A percentile compares a stretch with the other conserved stretches of the same genome.
Evolutionary conservation across 1,139 yeast genomes (phyloP).

Genomic region (Saccharomyces uvarum): DNA sequence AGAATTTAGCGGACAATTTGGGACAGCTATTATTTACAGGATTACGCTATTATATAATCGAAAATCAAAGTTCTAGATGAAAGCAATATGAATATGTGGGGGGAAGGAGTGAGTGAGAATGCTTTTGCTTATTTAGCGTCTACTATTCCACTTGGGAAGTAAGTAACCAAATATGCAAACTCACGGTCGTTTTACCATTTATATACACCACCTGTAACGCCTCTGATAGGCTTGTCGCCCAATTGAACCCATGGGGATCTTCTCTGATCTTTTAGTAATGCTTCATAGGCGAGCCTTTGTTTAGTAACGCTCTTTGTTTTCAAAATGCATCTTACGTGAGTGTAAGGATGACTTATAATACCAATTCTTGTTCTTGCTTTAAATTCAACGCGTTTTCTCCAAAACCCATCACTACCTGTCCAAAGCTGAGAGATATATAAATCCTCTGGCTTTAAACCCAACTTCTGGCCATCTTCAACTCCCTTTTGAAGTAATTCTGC

Average conservation of each 20-base stretch:
- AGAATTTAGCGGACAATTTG: not conserved
- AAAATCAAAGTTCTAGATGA: not conserved
- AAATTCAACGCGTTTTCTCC: slow-evolving; percentile 65
- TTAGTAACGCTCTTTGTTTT: slow-evolving; percentile 54
- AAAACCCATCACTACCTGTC: slow-evolving; percentile 83
- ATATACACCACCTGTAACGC: slow-evolving; percentile 41
- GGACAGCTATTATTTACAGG: slow-evolving; percentile 9
- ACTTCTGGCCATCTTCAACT: slow-evolving; percentile 54
- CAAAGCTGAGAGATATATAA: slow-evolving; percentile 76
- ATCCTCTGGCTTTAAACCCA: slow-evolving; percentile 53
- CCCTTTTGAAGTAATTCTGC: slow-evolving; percentile 71
- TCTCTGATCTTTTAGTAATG: slow-evolving; percentile 36
- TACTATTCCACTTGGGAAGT: not conserved
- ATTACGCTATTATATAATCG: not conserved
- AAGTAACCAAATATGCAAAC: not conserved
- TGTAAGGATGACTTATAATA: slow-evolving; percentile 62
- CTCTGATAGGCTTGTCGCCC: slow-evolving; percentile 39
- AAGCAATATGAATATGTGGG: not conserved
- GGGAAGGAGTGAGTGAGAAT: not conserved
- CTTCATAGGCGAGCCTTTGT: slow-evolving; percentile 55
- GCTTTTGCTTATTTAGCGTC: not conserved
- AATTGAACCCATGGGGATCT: slow-evolving; percentile 44
- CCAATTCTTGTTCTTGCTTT: slow-evolving; percentile 93
- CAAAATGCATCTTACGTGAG: slow-evolving; percentile 74
- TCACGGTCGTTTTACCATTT: slow-evolving; percentile 38